A percentile compares a stretch with the other conserved stretches of the same genome.
phyloP scores from a whole-genome alignment of 2,329 filamentous ascomycete genomes.

The Iodosphaeria phyllophila region DNA sequence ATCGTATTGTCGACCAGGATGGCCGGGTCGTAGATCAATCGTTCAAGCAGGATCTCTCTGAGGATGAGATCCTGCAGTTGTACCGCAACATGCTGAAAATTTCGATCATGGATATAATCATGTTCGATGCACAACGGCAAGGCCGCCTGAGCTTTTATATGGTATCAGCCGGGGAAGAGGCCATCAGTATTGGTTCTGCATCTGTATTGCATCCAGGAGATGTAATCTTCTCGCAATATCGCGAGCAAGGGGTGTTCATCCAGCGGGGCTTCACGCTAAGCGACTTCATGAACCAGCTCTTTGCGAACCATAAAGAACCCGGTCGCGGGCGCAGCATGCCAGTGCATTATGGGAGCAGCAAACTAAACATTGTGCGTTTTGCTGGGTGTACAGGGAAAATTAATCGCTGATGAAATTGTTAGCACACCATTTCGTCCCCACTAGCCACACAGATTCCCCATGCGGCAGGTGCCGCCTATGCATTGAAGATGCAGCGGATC shows the following conservation, averaged over 20 bases:
- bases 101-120: slow-evolving; percentile 86
- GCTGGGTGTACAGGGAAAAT: slow-evolving; percentile 1
- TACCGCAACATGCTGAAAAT: slow-evolving; percentile 49
- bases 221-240: slow-evolving; percentile 85
- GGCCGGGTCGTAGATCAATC: slow-evolving; percentile 62
- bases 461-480: slow-evolving; percentile 73
- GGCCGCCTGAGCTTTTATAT: slow-evolving; percentile 95
- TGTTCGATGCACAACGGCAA: slow-evolving; percentile 95
- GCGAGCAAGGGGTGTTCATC: slow-evolving; percentile 79
- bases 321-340: slow-evolving; percentile 90
- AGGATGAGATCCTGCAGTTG: slow-evolving; percentile 39
- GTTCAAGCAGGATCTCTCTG: slow-evolving; percentile 48
- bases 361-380: slow-evolving; percentile 58
- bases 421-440: slow-evolving; percentile 75
- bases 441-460: slow-evolving; percentile 82
- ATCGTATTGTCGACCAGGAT: slow-evolving; percentile 79
- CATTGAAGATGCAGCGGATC: slow-evolving; percentile 61
- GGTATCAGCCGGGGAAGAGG: slow-evolving; percentile 89
- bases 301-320: slow-evolving; percentile 65
- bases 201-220: slow-evolving; percentile 70
- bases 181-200: slow-evolving; percentile 75
- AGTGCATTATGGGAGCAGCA: slow-evolving; percentile 77
- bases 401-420: slow-evolving; percentile 4
- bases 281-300: slow-evolving; percentile 91
- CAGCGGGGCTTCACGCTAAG: slow-evolving; percentile 74